phyloP scores from a whole-genome alignment of 2,329 filamentous ascomycete species.

The Penicillium sp. region DNA sequence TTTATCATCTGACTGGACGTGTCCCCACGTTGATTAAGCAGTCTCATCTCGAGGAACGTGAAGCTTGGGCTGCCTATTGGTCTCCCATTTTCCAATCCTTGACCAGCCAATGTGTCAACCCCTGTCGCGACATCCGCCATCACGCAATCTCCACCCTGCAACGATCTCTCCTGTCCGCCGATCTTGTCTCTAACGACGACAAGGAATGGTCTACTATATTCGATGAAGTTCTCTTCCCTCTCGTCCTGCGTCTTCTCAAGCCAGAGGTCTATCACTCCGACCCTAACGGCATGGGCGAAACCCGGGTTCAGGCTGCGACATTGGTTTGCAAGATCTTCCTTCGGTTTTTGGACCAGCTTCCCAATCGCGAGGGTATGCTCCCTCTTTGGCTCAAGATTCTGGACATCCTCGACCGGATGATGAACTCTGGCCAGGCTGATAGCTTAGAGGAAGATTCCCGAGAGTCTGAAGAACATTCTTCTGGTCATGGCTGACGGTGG shows the following conservation, averaged over 20 bases:
- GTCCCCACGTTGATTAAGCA: constrained; percentile 85
- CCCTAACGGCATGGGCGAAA: constrained; percentile 89
- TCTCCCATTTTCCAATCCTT: constrained; percentile 86
- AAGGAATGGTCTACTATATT: constrained; percentile 95
- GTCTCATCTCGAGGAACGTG: constrained; percentile 80
- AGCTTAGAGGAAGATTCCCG: constrained; percentile 89
- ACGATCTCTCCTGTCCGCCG: constrained; percentile 74
- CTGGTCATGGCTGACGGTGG: constrained; percentile 91
- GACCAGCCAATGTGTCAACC: constrained; percentile 86
- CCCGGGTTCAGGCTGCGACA: constrained; percentile 82
- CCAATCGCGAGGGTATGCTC: constrained; percentile 80
- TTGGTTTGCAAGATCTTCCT: constrained; percentile 92
- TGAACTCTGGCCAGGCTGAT: constrained; percentile 91
- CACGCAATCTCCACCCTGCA: constrained; percentile 83
- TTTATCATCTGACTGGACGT: constrained; percentile 74
- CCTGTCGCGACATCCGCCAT: constrained; percentile 85
- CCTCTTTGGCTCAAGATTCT: constrained; percentile 90
- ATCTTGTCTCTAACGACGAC: constrained; percentile 76
- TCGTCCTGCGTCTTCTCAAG: constrained; percentile 81
- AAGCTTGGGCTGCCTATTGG: constrained; percentile 98
- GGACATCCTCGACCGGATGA: constrained; percentile 89
- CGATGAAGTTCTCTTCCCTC: constrained; percentile 83
- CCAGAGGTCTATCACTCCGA: constrained; percentile 92
- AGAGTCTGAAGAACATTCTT: constrained; percentile 92
- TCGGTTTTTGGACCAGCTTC: constrained; percentile 81